Evolutionary conservation across 805 yeast species (phyloP), one percentile per base, ranked within the genome.

Genomic region (Saccharomyces jurei): DNA sequence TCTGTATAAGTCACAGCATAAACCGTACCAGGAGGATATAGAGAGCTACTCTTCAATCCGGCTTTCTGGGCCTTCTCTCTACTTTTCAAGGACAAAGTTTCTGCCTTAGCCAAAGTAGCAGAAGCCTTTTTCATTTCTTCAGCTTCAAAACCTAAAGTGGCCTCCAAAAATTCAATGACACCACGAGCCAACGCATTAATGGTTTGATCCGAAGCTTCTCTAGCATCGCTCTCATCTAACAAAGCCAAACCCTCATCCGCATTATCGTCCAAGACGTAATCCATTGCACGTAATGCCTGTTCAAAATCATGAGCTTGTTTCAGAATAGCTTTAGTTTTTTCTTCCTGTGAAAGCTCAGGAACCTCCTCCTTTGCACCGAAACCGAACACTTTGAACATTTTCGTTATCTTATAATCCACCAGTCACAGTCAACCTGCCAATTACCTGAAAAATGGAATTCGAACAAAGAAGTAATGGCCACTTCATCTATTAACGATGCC

Each of bases 11-110:
- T 90, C 46, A 92, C 89, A 21, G 92, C 91, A 70, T 85, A 94
- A 70, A 91, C 97, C 0, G 97, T 87, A 0, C 98, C 98, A 0
- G 97, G 96, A 1, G 96, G 96, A 70, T 87, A 91, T 10, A 84
- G 77, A 11, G 81, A 77, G 21, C 91, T 83, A 1, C 94, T 82
- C 48, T 75, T 73, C 48, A 89, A 61, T 46, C 78, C 78, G 58
- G 78, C 68, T 61, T 78, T 82, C 58, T 81, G 83, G 52, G 86
- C 84, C 58, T 74, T 77, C 48, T 80, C 74, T 59, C 86, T 77
- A 60, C 84, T 84, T 59, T 82, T 80, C 70, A 81, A 68, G 9
- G 91, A 82, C 41, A 84, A 74, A 13, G 75, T 69, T 70, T 91
- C 97, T 17, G 95, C 91, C 53, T 80, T 81, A 14, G 80, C 74